phyloP scores from a whole-genome alignment of 139 green algal species.

The Coelastrella sp. region DNA sequence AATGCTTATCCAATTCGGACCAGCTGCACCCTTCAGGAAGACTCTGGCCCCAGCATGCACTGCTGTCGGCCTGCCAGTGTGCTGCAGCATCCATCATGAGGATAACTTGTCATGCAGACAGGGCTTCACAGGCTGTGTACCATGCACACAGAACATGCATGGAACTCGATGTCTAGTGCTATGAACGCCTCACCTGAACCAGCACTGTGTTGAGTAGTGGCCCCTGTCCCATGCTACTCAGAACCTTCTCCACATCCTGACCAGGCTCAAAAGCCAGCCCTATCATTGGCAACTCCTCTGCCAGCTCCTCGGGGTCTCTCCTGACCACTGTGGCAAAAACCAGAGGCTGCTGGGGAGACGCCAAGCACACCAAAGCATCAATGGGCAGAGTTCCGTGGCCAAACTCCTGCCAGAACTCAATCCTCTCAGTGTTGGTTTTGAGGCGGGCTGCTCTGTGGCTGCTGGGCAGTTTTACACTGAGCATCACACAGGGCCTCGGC shows the following conservation, averaged over 20 bases:
- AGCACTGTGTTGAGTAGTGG: conserved; percentile 39
- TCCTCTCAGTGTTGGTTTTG: conserved; percentile 35
- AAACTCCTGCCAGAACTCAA: conserved; percentile 54
- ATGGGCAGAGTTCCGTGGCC: conserved; percentile 48
- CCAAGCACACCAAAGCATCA: conserved; percentile 59
- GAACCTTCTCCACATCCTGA: conserved; percentile 33
- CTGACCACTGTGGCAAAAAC: conserved; percentile 56
- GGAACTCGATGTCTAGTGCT: too few species aligned
- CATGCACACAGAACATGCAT: too few species aligned
- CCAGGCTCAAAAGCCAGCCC: conserved; percentile 51
- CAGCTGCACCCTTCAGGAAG: too few species aligned
- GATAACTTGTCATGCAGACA: too few species aligned
- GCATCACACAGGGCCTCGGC: conserved; percentile 52
- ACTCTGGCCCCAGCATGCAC: too few species aligned
- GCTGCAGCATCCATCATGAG: too few species aligned
- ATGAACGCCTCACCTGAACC: conserved; percentile 52
- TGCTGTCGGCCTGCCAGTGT: too few species aligned
- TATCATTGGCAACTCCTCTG: conserved; percentile 46
- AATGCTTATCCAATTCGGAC: too few species aligned
- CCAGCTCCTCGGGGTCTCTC: conserved; percentile 48
- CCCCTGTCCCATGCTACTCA: conserved; percentile 42
- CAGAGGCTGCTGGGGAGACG: conserved; percentile 11
- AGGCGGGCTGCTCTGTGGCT: conserved; percentile 41
- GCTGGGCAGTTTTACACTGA: conserved; percentile 39
- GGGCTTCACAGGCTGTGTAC: too few species aligned